A percentile compares a stretch with the other conserved stretches of the same genome.
phyloP scores from a whole-genome alignment of 1,284 basidiomycete species.

The Moesziomyces sp. region DNA sequence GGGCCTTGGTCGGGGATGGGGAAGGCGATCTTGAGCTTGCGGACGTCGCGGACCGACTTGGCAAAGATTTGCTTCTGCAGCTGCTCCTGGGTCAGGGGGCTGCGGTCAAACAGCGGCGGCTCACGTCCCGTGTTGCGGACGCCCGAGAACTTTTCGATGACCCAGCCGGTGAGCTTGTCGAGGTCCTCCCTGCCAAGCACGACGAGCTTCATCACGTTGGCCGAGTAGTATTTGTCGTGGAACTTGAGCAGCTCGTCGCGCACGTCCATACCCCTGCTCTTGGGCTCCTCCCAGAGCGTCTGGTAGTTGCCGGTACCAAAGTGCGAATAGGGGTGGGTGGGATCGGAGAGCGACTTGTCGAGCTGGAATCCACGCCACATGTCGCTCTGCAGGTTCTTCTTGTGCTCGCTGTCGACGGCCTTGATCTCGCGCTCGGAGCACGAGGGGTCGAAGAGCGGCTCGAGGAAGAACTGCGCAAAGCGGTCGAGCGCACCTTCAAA shows the following conservation, averaged over 20 bases:
- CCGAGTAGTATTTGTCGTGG: constrained; percentile 93
- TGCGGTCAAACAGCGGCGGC: constrained; percentile 78
- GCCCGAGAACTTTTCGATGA: constrained; percentile 81
- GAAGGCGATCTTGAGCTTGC: constrained; percentile 84
- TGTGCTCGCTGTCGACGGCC: constrained; percentile 97
- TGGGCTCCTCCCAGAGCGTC: constrained; percentile 77
- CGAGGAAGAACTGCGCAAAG: constrained; percentile 93
- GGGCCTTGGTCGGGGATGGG: constrained; percentile 78
- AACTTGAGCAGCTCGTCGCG: constrained; percentile 91
- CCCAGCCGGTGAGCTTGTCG: constrained; percentile 79
- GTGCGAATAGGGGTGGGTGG: constrained; percentile 87
- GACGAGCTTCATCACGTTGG: constrained; percentile 90
- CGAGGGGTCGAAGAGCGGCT: constrained; percentile 87
- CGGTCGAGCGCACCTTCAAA: constrained; percentile 86
- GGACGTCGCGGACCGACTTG: constrained; percentile 90
- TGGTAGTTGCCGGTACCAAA: constrained; percentile 92
- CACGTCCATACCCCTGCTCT: constrained; percentile 79
- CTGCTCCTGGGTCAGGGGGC: constrained; percentile 72
- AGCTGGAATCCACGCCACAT: constrained; percentile 97
- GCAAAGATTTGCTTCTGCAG: constrained; percentile 82
- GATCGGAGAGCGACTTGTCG: constrained; percentile 83
- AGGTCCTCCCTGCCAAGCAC: constrained; percentile 89
- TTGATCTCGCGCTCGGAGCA: constrained; percentile 94
- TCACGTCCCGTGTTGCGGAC: constrained; percentile 76
- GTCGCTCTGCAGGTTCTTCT: constrained; percentile 96